These are phyloP conservation scores for Ophiocordyceps polyrhachis-furcata DNA, from an alignment of 2,329 filamentous ascomycete species.

Conservation along the genomic window DNA sequence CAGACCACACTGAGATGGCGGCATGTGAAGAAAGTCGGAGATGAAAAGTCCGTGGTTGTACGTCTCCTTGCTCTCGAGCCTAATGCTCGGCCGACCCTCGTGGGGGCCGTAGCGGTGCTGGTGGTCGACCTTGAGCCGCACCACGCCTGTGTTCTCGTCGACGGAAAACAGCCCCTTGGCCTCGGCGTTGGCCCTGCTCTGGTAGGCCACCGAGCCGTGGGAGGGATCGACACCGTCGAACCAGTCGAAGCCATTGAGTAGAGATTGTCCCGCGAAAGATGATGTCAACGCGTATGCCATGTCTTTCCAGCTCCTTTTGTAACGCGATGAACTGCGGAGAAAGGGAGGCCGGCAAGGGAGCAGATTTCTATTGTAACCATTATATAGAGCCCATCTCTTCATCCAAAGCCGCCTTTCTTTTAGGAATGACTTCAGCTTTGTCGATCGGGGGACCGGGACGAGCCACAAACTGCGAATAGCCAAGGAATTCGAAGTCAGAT, in stretches of 20 bases:
- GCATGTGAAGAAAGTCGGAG: slow-evolving; percentile 57
- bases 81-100: slow-evolving; percentile 38
- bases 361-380: neutral
- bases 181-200: slow-evolving; percentile 21
- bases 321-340: neutral
- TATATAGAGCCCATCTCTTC: neutral
- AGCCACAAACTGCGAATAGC: neutral
- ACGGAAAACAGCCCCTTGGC: slow-evolving; percentile 21
- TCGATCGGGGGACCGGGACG: neutral
- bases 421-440: neutral
- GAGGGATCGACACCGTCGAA: slow-evolving; percentile 38
- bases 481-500: neutral
- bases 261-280: slow-evolving; percentile 23
- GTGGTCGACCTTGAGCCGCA: slow-evolving; percentile 27
- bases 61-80: slow-evolving; percentile 43
- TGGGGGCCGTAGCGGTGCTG: slow-evolving; percentile 16
- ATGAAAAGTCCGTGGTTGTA: slow-evolving; percentile 53
- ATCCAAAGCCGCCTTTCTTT: neutral
- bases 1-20: slow-evolving; percentile 46
- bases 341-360: neutral
- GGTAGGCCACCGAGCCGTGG: slow-evolving; percentile 46
- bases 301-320: neutral
- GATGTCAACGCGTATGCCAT: slow-evolving; percentile 21
- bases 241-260: slow-evolving; percentile 31
- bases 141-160: slow-evolving; percentile 19